A percentile compares a stretch with the other conserved stretches of the same genome.
Conservation (phyloP, 768 basidiomycete species). For the Suillus subluteus region DNA sequence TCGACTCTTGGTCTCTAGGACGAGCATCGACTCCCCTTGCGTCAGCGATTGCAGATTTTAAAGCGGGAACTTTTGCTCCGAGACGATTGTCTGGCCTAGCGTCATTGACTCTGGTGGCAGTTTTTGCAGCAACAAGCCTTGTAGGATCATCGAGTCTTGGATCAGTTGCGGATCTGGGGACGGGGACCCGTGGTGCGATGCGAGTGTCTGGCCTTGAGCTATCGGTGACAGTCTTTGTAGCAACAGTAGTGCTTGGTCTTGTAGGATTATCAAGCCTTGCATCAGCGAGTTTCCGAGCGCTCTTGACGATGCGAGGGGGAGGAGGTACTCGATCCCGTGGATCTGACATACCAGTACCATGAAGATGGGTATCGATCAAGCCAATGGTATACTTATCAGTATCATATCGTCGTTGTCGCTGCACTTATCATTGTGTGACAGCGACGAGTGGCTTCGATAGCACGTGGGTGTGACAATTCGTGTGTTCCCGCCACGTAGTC, state of each 20-base stretch:
- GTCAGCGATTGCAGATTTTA: background rate
- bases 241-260: background rate
- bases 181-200: too few relatives aligned
- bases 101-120: background rate
- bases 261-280: background rate
- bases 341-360: background rate
- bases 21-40: background rate
- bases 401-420: background rate
- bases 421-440: background rate
- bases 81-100: background rate
- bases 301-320: slow-evolving; percentile 2
- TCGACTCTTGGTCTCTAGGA: background rate
- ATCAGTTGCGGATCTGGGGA: too few relatives aligned
- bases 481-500: background rate
- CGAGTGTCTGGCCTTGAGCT: background rate
- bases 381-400: background rate
- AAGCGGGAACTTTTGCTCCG: background rate
- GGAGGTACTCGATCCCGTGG: background rate
- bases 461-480: slow-evolving; percentile 4
- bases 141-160: too few relatives aligned
- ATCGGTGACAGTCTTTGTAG: background rate
- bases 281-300: background rate
- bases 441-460: background rate
- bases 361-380: background rate
- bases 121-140: background rate